Evolutionary conservation across 352 stramenopile species (phyloP).

Genomic region (Hyaloperonospora brassicae): DNA sequence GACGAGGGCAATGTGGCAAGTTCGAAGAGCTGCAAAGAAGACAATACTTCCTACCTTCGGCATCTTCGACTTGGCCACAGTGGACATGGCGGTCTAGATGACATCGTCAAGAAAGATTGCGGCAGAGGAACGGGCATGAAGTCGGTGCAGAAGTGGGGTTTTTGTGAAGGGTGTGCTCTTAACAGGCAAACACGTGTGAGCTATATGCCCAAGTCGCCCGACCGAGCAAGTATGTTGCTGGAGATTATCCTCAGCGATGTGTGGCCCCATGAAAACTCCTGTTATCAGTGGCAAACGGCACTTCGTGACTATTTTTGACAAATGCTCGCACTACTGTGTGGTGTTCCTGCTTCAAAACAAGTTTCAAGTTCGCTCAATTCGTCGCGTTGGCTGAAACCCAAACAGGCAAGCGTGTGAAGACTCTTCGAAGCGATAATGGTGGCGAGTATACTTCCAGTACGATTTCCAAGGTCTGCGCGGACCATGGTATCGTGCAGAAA

Average conservation of each 20-base stretch:
- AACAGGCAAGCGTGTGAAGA: no score
- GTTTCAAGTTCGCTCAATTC: background rate
- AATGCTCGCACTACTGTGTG: no score
- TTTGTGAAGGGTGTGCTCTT: no score
- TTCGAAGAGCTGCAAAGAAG: background rate
- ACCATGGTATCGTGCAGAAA: no score
- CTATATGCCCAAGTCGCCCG: background rate
- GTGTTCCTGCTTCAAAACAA: no score
- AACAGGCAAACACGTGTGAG: background rate
- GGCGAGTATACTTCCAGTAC: no score
- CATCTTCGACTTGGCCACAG: background rate
- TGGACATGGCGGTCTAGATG: background rate
- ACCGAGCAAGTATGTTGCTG: background rate
- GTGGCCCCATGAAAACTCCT: background rate
- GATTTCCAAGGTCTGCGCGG: no score
- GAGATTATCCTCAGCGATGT: no score
- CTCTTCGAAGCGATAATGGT: no score
- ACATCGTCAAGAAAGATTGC: background rate
- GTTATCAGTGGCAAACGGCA: background rate
- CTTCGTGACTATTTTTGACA: background rate
- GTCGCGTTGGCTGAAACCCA: no score
- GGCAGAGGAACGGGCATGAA: no score
- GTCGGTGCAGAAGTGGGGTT: no score
- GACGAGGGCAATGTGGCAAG: constrained; percentile 1
- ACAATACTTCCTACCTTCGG: background rate